A percentile compares a stretch with the other conserved stretches of the same genome.
Evolutionary conservation across 805 yeast genomes (phyloP).

Genomic region (Lipomyces japonicus): DNA sequence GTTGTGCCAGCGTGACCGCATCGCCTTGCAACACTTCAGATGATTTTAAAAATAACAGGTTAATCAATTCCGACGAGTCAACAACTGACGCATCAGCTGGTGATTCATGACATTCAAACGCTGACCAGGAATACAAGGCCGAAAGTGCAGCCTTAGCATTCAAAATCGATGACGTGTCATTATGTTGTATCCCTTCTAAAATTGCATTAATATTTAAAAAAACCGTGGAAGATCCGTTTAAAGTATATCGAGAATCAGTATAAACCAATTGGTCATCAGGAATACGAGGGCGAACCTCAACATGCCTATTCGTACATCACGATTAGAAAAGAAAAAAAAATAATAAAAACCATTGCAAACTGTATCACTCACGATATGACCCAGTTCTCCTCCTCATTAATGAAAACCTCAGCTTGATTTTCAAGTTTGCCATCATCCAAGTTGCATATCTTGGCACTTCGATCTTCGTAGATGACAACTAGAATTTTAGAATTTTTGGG

Average conservation of each 20-base stretch:
- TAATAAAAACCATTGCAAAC: background rate
- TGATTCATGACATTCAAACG: conserved; percentile 6
- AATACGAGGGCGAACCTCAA: conserved; percentile 20
- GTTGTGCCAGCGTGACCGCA: background rate
- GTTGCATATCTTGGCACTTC: conserved; percentile 14
- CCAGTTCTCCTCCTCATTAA: conserved; percentile 26
- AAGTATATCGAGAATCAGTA: conserved; percentile 23
- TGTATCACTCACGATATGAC: conserved; percentile 11
- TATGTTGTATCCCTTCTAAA: conserved; percentile 3
- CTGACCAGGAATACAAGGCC: conserved; percentile 14
- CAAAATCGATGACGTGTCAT: conserved; percentile 3
- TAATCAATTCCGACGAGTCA: conserved; percentile 6
- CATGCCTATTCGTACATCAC: conserved; percentile 4
- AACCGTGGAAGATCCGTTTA: conserved; percentile 25
- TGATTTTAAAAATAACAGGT: conserved; percentile 16
- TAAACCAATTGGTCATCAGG: conserved; percentile 20
- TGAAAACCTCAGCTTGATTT: conserved; percentile 11
- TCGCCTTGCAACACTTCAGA: conserved; percentile 2
- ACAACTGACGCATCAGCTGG: background rate
- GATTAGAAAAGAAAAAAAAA: background rate
- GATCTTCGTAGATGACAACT: conserved; percentile 22
- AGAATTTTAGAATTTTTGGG: conserved; percentile 22
- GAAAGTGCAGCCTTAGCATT: conserved; percentile 20
- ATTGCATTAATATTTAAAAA: conserved; percentile 19
- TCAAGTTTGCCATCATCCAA: conserved; percentile 24